Percentiles rank a stretch among this genome's conserved stretches.
Conservation (phyloP, 2,329 filamentous ascomycete genomes). For the Sporothrix euskadiensis region DNA sequence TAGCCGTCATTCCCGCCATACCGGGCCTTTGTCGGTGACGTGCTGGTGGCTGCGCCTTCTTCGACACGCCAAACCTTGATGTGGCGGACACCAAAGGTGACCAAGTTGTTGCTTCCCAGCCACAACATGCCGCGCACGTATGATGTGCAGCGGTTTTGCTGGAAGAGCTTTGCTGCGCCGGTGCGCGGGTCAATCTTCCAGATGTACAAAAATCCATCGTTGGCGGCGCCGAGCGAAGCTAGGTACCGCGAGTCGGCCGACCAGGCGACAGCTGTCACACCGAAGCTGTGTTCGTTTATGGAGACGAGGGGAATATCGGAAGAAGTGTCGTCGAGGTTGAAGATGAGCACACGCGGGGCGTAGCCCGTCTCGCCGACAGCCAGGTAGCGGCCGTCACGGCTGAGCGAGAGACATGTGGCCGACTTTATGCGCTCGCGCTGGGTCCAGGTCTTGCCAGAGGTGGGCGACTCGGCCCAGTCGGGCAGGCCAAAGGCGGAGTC, state of each 20-base stretch:
- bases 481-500: conserved; percentile 49
- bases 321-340: conserved; percentile 76
- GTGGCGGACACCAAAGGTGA: conserved; percentile 88
- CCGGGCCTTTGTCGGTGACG: conserved; percentile 60
- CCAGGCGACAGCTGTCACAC: conserved; percentile 85
- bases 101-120: conserved; percentile 76
- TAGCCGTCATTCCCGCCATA: conserved; percentile 52
- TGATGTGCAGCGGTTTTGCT: conserved; percentile 90
- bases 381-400: conserved; percentile 80
- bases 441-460: conserved; percentile 71
- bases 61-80: conserved; percentile 92
- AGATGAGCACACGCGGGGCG: conserved; percentile 85
- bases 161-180: conserved; percentile 73
- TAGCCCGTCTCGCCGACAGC: conserved; percentile 96
- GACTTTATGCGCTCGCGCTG: conserved; percentile 92
- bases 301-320: conserved; percentile 81
- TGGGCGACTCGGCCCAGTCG: conserved; percentile 63
- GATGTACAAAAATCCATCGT: conserved; percentile 91
- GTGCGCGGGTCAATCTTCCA: conserved; percentile 85
- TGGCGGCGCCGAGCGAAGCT: conserved; percentile 82
- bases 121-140: conserved; percentile 84
- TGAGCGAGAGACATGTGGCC: conserved; percentile 86
- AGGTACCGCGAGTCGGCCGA: conserved; percentile 83
- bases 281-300: conserved; percentile 85
- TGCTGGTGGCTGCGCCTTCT: conserved; percentile 52